Conservation (phyloP, 2,329 filamentous ascomycete genomes). For the Scytalidium sp. region DNA sequence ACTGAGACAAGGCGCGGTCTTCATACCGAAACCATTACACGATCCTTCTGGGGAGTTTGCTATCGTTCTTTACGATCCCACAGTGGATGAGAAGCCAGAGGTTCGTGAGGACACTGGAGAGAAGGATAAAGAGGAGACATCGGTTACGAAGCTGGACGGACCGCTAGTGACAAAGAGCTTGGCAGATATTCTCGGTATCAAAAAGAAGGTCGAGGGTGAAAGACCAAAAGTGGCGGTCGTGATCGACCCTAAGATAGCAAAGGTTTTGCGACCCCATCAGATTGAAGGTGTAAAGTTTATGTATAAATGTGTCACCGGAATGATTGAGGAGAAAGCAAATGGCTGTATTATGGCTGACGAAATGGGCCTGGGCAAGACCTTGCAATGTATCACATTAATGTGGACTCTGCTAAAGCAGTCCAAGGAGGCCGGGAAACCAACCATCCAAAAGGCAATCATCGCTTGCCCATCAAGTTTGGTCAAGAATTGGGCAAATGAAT, state of each 20-base stretch:
- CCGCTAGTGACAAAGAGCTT: conserved; percentile 92
- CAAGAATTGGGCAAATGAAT: conserved; percentile 95
- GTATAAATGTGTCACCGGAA: conserved; percentile 90
- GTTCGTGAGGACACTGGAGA: conserved; percentile 39
- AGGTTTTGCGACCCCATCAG: conserved; percentile 92
- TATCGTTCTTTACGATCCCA: conserved; percentile 94
- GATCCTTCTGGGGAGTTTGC: conserved; percentile 95
- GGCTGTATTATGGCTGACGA: conserved; percentile 99
- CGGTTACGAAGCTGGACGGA: conserved; percentile 60
- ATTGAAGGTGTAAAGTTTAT: conserved; percentile 98
- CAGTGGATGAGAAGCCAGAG: conserved; percentile 78
- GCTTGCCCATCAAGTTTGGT: conserved; percentile 96
- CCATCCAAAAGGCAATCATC: conserved; percentile 95
- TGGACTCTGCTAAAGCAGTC: conserved; percentile 97
- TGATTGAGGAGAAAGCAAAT: conserved; percentile 90
- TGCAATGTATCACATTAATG: conserved; percentile 94
- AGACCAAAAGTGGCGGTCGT: conserved; percentile 93
- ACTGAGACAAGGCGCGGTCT: conserved; percentile 77
- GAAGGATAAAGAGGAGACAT: conserved; percentile 44
- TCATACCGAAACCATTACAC: conserved; percentile 85
- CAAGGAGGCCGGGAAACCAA: conserved; percentile 87
- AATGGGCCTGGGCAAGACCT: conserved; percentile 95
- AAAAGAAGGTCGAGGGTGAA: conserved; percentile 79
- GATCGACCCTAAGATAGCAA: conserved; percentile 85
- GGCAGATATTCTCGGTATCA: conserved; percentile 90